Percentiles rank a stretch among this genome's conserved stretches.
phyloP scores from a whole-genome alignment of 2,329 filamentous ascomycete genomes.

The Aspergillus sp. region DNA sequence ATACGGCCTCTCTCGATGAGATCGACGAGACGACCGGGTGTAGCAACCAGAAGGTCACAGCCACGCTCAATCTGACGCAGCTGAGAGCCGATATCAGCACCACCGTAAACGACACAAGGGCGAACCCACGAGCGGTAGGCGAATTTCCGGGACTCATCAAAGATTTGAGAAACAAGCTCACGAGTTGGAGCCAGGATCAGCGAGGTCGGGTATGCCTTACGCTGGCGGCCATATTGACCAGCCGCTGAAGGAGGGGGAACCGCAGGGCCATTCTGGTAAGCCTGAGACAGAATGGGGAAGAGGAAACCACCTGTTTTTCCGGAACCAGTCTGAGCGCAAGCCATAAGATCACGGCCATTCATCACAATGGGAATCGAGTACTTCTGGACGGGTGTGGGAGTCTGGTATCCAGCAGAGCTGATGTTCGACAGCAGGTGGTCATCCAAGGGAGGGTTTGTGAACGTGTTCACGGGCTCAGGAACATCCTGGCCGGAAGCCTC shows the following conservation, averaged over 20 bases:
- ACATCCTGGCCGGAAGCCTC: conserved; percentile 94
- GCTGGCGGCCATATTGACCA: conserved; percentile 75
- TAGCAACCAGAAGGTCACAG: conserved; percentile 95
- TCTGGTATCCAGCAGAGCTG: conserved; percentile 88
- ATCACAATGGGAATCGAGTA: conserved; percentile 99
- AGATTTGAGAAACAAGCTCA: conserved; percentile 98
- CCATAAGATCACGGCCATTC: conserved; percentile 97
- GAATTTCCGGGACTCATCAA: conserved; percentile 96
- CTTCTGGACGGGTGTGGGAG: conserved; percentile 96
- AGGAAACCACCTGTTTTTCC: conserved; percentile 99
- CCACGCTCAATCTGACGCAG: conserved; percentile 97
- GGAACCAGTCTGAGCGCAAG: conserved; percentile 98
- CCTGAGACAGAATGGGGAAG: conserved; percentile 98
- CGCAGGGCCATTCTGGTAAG: conserved; percentile 85
- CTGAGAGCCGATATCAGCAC: conserved; percentile 97
- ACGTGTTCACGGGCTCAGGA: conserved; percentile 84
- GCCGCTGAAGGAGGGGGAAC: conserved; percentile 61
- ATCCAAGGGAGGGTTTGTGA: conserved; percentile 93
- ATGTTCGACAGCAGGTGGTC: conserved; percentile 94
- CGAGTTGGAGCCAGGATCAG: conserved; percentile 94
- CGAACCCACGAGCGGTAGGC: conserved; percentile 98
- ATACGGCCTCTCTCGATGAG: conserved; percentile 98
- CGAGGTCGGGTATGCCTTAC: conserved; percentile 96
- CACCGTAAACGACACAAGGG: conserved; percentile 97
- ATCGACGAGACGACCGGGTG: conserved; percentile 94